Conservation (phyloP, 768 basidiomycete species). For the Solioccasus polychromus region DNA sequence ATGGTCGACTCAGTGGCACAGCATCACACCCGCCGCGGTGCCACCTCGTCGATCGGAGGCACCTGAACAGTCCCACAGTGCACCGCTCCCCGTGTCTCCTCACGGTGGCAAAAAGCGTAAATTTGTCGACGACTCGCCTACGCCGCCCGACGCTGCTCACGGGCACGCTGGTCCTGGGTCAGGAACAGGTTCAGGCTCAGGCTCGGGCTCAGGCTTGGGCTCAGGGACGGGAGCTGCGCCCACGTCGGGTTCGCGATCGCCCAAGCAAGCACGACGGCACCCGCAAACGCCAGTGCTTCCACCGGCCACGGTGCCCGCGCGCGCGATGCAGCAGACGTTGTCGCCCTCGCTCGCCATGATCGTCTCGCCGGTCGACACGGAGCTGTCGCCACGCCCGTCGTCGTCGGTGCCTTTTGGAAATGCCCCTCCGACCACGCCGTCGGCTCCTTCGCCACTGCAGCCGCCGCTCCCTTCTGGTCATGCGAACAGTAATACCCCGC, state of each 20-base stretch:
- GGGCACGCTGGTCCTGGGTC: constrained; percentile 13
- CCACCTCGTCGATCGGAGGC: constrained; percentile 24
- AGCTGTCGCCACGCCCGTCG: constrained; percentile 32
- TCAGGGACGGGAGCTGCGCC: constrained; percentile 5
- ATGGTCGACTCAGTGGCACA: constrained; percentile 34
- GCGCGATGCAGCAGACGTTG: constrained; percentile 33
- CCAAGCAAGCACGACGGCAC: constrained; percentile 33
- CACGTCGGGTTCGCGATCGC: constrained; percentile 26
- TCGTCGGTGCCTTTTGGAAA: constrained; percentile 23
- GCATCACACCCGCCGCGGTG: constrained; percentile 11
- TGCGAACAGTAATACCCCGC: constrained; percentile 26
- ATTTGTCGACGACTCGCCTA: constrained; percentile 33
- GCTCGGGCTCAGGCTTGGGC: constrained; percentile 13
- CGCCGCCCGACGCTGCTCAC: constrained; percentile 18
- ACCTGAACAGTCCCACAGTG: constrained; percentile 16
- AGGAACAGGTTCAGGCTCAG: neutral
- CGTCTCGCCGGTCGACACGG: constrained; percentile 32
- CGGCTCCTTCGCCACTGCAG: constrained; percentile 12
- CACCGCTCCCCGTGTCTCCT: constrained; percentile 23
- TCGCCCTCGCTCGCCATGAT: constrained; percentile 36
- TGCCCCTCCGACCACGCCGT: too few relatives aligned
- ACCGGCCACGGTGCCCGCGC: constrained; percentile 22
- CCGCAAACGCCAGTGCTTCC: constrained; percentile 33
- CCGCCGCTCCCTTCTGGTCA: constrained; percentile 8
- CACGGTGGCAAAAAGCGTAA: constrained; percentile 35